Evolutionary conservation across 2,329 filamentous ascomycete genomes (phyloP), one percentile per base, ranked within the genome.

Genomic region (Pestalotiopsis sp.): DNA sequence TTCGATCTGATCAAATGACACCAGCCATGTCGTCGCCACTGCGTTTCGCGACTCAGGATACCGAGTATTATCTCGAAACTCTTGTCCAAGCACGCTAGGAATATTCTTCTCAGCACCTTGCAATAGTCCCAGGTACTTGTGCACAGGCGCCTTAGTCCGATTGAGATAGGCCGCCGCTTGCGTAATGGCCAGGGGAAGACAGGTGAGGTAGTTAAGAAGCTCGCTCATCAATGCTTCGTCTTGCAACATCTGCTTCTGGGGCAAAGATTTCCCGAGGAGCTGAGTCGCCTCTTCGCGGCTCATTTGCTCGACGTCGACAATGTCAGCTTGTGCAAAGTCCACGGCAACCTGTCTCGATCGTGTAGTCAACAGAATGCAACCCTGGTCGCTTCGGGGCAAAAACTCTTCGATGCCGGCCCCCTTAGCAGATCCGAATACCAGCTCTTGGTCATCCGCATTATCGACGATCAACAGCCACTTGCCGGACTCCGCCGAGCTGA

Each of bases 81-180:
- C 76, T 64, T 72, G 69, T 64, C 75, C 80, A 23, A 83, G 72
- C 1, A 82, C 61, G 20, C 73, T 70, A 4, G 79, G 69, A 9
- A 72, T 69, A 14, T 80, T 73, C n/a, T 81, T 23, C 5, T 82
- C 74, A 0, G 77, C 77, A 4, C 70, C 72, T 6, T 67, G 68
- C 11, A 83, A 70, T 0, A 83, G 76, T 0, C n/a, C 56, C 4
- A 84, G 66, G 69, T 85, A 84, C 31, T 78, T 65, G 0, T 41
- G 4, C 1, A 80, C 60, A 1, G 75, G 27, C 4, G 73, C 69
- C 23, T 70, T 60, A 20, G 70, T 79, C 17, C 60, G 62, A 25
- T 80, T 82, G 20, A 84, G 74, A 57, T 81, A 84, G 2, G 80
- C 79, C 4, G 78, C 75, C 1, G 81, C 79, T 72, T 83, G 78